Evolutionary conservation across 768 basidiomycete species (phyloP).

Genomic region (Lactifluus rugatus): DNA sequence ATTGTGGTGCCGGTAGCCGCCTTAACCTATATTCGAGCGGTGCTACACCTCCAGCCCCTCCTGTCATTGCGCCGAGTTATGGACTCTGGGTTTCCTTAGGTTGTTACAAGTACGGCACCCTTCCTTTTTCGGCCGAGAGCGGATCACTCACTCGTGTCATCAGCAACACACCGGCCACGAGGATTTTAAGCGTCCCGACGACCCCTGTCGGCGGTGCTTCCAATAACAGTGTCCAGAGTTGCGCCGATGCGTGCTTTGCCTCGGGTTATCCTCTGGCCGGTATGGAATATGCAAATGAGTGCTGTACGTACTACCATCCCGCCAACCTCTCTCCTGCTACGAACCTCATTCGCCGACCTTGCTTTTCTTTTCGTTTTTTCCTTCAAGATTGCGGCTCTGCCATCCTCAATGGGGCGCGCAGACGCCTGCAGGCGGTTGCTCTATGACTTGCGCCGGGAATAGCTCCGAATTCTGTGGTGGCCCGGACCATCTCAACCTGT

Average conservation of each 20-base stretch:
- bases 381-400: conserved; percentile 40
- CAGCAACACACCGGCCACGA: conserved; percentile 29
- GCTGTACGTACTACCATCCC: conserved; percentile 32
- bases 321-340: not conserved
- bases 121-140: not conserved
- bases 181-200: conserved; percentile 27
- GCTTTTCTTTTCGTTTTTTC: not conserved
- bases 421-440: conserved; percentile 43
- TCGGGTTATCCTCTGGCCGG: conserved; percentile 36
- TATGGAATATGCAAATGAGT: conserved; percentile 40
- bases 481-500: conserved; percentile 53
- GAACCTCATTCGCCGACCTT: not conserved
- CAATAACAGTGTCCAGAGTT: conserved; percentile 43
- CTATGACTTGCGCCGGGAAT: conserved; percentile 58
- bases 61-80: conserved; percentile 41
- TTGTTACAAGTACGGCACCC: conserved; percentile 49
- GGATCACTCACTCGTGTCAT: not conserved
- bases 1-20: conserved; percentile 49
- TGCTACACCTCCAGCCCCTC: conserved; percentile 42
- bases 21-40: conserved; percentile 62
- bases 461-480: conserved; percentile 63
- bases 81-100: conserved; percentile 63
- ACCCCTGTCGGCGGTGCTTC: conserved; percentile 30
- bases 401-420: conserved; percentile 40
- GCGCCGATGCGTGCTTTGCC: conserved; percentile 52